Evolutionary conservation across 2,329 filamentous ascomycete genomes (phyloP).

Genomic region (Aaosphaeria pasadenensis): DNA sequence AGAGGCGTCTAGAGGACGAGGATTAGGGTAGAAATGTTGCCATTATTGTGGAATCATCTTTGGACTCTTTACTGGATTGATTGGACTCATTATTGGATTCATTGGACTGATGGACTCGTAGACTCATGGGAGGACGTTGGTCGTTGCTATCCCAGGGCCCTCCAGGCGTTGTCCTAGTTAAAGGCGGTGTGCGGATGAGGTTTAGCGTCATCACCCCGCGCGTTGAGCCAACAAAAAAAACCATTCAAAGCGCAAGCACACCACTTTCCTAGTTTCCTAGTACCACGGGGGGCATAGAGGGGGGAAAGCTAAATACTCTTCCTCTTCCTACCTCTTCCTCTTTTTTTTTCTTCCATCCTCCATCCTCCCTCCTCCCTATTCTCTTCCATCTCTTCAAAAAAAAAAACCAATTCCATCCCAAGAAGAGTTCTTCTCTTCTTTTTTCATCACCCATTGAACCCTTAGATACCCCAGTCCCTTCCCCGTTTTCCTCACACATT

Average conservation of each 20-base stretch:
- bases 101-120: too few relatives aligned
- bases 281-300: background rate
- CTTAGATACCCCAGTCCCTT: slow-evolving; percentile 1
- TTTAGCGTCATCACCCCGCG: slow-evolving; percentile 15
- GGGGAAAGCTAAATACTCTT: background rate
- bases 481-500: slow-evolving; percentile 2
- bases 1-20: too few relatives aligned
- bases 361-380: slow-evolving; percentile 8
- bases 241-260: slow-evolving; percentile 30
- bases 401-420: slow-evolving; percentile 3
- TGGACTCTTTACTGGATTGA: too few relatives aligned
- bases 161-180: background rate
- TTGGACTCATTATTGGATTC: too few relatives aligned
- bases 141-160: too few relatives aligned
- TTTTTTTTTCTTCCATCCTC: slow-evolving; percentile 7
- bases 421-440: too few relatives aligned
- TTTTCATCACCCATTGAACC: slow-evolving; percentile 1
- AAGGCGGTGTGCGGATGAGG: slow-evolving; percentile 6
- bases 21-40: too few relatives aligned
- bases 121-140: too few relatives aligned
- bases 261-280: slow-evolving; percentile 22
- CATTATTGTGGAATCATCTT: too few relatives aligned
- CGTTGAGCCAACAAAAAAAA: slow-evolving; percentile 22
- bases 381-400: slow-evolving; percentile 4
- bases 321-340: slow-evolving; percentile 2